Evolutionary conservation across 73 alveolate species (phyloP).

Genomic region (Paramecium caudatum): DNA sequence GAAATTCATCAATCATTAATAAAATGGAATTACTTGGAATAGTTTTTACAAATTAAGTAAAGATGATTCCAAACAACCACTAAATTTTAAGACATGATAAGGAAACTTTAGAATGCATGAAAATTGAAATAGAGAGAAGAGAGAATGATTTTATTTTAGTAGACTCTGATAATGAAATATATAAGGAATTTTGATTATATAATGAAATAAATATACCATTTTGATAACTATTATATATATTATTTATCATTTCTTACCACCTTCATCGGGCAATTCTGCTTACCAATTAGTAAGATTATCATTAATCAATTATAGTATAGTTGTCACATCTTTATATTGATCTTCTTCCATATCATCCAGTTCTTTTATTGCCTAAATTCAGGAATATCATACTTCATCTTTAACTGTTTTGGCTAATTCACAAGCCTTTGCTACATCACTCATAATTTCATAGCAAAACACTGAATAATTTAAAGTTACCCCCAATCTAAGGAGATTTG

Average conservation of each 20-base stretch:
- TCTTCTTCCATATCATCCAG: conserved; percentile 80
- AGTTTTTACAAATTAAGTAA: too few relatives aligned
- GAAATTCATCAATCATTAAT: too few relatives aligned
- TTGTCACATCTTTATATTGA: conserved; percentile 78
- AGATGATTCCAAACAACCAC: too few relatives aligned
- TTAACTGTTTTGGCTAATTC: conserved; percentile 86
- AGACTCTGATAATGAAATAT: too few relatives aligned
- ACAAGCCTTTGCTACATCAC: conserved; percentile 93
- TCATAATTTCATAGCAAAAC: conserved; percentile 93
- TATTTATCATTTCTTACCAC: conserved; percentile 37
- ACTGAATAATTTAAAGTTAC: conserved; percentile 92
- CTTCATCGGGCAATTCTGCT: conserved; percentile 72
- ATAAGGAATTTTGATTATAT: too few relatives aligned
- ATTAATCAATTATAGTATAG: conserved; percentile 77
- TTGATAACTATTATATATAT: too few relatives aligned
- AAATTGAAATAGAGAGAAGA: too few relatives aligned
- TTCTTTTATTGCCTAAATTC: conserved; percentile 70
- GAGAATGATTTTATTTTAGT: too few relatives aligned
- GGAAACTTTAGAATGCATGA: too few relatives aligned
- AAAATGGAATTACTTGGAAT: too few relatives aligned
- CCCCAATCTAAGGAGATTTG: conserved; percentile 87
- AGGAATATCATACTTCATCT: conserved; percentile 53
- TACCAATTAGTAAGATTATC: conserved; percentile 81
- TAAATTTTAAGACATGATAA: too few relatives aligned
- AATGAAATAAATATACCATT: too few relatives aligned